Base-by-base conservation (phyloP, 2,329 filamentous ascomycete genomes). In the Myriosclerotinia scirpicola region DNA sequence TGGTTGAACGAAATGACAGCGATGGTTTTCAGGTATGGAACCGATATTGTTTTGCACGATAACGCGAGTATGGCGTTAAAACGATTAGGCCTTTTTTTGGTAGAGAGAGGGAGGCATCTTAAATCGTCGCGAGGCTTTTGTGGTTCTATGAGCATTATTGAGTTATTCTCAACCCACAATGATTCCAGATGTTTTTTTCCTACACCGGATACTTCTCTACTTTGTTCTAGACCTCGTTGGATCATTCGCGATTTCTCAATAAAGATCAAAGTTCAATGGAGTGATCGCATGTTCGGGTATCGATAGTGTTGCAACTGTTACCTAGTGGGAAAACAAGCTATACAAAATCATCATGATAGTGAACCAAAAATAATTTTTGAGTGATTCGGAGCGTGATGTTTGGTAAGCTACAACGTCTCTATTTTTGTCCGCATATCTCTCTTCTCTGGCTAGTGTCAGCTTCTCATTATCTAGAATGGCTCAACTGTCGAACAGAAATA, bases 1-100 rank as follows among this genome's bases (percentile, higher is more conserved):
- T 50, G 62, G 62, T 48, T 64, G 26, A 34, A 64, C 36, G 54
- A 50, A 48, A 65, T n/a, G n/a, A 63, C 20, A 59, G 34, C 53
- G 42, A 52, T 3, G 20, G 22, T 20, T 52, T 42, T 65, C 26
- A n/a, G 22, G n/a, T 50, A 40, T 26, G 22, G 54, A 50, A 40
- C 34, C 26, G 30, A 11, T 52, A 26, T 52, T 46, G 17, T 22
- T 15, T 46, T 26, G 42, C 54, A n/a, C 38, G 42, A 30, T 30
- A 50, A 44, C 30, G 62, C 17, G 42, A 26, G 40, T 38, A 30
- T 15, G 36, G 34, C 54, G 42, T 54, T 40, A 22, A 20, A 48
- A 42, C 8, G 42, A 59, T 26, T 26, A 6, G 50, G 53, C n/a
- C 17, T 56, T 52, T 55, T 56, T 55, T 56, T 65, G 34, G 63